Conservation (phyloP, 495 filamentous ascomycete genomes). For the Sporormia fimetaria region DNA sequence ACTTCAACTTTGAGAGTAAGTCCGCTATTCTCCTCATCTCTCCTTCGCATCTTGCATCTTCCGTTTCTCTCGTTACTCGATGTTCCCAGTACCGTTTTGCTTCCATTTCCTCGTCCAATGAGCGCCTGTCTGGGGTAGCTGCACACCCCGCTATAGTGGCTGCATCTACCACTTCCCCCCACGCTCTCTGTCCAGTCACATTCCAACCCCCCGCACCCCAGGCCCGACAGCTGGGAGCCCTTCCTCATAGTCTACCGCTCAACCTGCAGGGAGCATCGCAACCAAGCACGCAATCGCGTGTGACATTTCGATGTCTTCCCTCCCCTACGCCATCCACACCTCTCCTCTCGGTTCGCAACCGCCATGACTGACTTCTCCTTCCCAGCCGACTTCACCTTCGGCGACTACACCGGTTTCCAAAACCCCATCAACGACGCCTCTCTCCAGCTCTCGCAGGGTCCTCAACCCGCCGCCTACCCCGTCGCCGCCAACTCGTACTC, state of each 20-base stretch:
- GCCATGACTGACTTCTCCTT: slow-evolving; percentile 26
- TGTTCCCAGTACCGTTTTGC: slow-evolving; percentile 3
- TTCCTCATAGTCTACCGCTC: background rate
- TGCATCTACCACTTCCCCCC: slow-evolving; percentile 14
- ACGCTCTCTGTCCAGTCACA: slow-evolving; percentile 5
- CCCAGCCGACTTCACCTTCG: slow-evolving; percentile 29
- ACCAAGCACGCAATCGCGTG: slow-evolving; percentile 28
- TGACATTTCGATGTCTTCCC: slow-evolving; percentile 10
- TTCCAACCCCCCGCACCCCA: slow-evolving; percentile 4
- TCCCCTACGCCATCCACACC: background rate
- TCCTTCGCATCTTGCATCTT: slow-evolving; percentile 1
- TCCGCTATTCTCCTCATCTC: background rate
- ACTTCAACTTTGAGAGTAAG: slow-evolving; percentile 30
- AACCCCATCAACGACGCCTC: slow-evolving; percentile 16
- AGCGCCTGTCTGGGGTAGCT: slow-evolving; percentile 1
- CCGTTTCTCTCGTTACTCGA: slow-evolving; percentile 1
- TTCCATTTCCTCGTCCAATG: slow-evolving; percentile 11
- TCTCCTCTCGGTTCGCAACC: slow-evolving; percentile 1
- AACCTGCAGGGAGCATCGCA: slow-evolving; percentile 3
- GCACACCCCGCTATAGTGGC: slow-evolving; percentile 19
- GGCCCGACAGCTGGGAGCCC: background rate
- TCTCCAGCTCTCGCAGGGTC: slow-evolving; percentile 40
- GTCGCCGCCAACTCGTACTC: slow-evolving; percentile 31
- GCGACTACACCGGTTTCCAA: slow-evolving; percentile 23
- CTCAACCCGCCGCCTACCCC: slow-evolving; percentile 32